A percentile compares a stretch with the other conserved stretches of the same genome.
These are phyloP conservation scores for Acacia acuminata DNA, from an alignment of 306 rosid genomes.

Conservation along the genomic window DNA sequence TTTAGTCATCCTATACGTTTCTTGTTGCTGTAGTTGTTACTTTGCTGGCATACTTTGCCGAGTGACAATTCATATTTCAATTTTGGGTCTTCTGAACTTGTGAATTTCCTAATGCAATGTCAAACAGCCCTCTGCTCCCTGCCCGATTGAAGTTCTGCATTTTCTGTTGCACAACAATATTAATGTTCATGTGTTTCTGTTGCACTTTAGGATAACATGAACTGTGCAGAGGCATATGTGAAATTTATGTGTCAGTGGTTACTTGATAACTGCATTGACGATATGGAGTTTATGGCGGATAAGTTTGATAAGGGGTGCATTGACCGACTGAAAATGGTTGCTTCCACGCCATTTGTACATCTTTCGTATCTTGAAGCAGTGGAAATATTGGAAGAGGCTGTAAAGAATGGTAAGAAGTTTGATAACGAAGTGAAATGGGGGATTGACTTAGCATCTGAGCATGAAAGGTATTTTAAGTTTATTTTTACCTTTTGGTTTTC, in stretches of 20 bases:
- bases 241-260: constrained; percentile 87
- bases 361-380: constrained; percentile 87
- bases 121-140: not conserved
- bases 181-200: constrained; percentile 13
- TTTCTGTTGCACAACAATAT: not conserved
- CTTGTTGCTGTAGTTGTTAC: not conserved
- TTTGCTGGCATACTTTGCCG: not conserved
- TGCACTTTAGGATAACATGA: constrained; percentile 83
- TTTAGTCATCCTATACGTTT: not conserved
- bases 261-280: constrained; percentile 82
- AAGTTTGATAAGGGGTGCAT: constrained; percentile 82
- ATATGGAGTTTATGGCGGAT: constrained; percentile 87
- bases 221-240: constrained; percentile 94
- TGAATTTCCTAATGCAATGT: not conserved
- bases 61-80: not conserved
- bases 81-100: not conserved
- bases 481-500: constrained; percentile 10
- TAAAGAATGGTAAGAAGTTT: constrained; percentile 77
- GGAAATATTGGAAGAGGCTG: constrained; percentile 72
- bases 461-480: constrained; percentile 68
- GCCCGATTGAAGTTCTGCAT: constrained; percentile 19
- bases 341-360: constrained; percentile 73
- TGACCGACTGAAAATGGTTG: constrained; percentile 78
- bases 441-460: constrained; percentile 91
- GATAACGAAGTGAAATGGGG: constrained; percentile 98